Percentiles rank a stretch among this genome's conserved stretches.
phyloP scores from a whole-genome alignment of 169 alveolate species.

The Eimeria acervulina region DNA sequence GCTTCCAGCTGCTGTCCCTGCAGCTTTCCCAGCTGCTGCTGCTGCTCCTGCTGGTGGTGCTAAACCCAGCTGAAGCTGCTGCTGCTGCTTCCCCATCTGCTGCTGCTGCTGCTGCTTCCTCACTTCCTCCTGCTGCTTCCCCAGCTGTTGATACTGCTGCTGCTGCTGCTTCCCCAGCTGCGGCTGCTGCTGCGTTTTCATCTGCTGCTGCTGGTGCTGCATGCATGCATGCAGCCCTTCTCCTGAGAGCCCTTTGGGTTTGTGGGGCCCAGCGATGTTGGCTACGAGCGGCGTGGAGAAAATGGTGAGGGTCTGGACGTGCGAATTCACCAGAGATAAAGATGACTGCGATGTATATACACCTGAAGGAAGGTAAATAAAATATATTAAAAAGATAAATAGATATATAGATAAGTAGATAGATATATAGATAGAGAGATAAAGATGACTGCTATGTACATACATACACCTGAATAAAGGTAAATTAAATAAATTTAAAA shows the following conservation, averaged over 20 bases:
- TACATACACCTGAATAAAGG: too few relatives aligned
- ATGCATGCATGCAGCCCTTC: not conserved
- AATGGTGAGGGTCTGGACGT: conserved; percentile 74
- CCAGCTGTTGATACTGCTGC: not conserved
- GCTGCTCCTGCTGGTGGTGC: not conserved
- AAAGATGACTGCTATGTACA: too few relatives aligned
- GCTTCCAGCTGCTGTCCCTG: not conserved
- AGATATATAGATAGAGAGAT: too few relatives aligned
- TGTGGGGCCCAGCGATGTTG: conserved; percentile 58
- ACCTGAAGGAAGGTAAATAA: conserved; percentile 47
- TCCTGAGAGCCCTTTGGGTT: not conserved
- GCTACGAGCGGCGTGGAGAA: conserved; percentile 80
- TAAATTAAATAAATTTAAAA: too few relatives aligned
- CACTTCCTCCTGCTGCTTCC: not conserved
- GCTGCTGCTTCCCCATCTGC: not conserved
- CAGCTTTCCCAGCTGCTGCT: not conserved
- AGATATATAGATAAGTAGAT: too few relatives aligned
- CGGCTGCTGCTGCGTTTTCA: not conserved
- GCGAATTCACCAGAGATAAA: not conserved
- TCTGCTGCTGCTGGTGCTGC: too few relatives aligned
- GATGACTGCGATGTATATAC: conserved; percentile 72
- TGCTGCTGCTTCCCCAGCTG: not conserved
- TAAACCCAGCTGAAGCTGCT: too few relatives aligned
- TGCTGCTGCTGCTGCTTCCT: too few relatives aligned
- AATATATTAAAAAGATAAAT: not conserved